Evolutionary conservation across 2,329 filamentous ascomycete genomes (phyloP).

Genomic region (Stromatinia cepivora): DNA sequence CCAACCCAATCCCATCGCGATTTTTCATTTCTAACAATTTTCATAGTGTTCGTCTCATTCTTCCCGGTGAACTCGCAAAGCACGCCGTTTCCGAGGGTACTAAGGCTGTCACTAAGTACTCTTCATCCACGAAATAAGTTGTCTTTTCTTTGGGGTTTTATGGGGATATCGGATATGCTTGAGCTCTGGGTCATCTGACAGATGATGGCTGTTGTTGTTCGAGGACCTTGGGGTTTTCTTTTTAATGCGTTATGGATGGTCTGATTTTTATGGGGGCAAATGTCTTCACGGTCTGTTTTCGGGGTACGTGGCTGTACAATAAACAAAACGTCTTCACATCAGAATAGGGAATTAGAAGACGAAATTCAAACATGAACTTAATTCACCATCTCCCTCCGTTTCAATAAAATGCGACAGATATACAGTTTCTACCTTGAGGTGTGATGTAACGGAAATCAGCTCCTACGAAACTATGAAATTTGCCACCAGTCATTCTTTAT

Average conservation of each 20-base stretch:
- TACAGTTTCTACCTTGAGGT: not conserved
- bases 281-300: constrained; percentile 67
- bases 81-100: constrained; percentile 99
- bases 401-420: not conserved
- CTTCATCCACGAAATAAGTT: constrained; percentile 95
- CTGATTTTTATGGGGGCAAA: constrained; percentile 62
- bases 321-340: constrained; percentile 49
- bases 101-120: constrained; percentile 99
- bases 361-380: constrained; percentile 27
- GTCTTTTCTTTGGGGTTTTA: constrained; percentile 58
- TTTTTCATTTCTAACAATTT: not conserved
- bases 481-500: not conserved
- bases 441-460: not conserved
- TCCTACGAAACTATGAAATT: not conserved
- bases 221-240: constrained; percentile 40
- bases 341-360: constrained; percentile 41
- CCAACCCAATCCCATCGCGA: not conserved
- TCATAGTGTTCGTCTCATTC: constrained; percentile 81
- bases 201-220: constrained; percentile 37
- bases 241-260: constrained; percentile 76
- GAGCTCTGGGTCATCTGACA: constrained; percentile 47
- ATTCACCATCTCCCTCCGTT: not conserved
- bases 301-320: constrained; percentile 75
- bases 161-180: constrained; percentile 53
- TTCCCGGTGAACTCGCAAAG: constrained; percentile 98